Conservation (phyloP, 768 basidiomycete genomes). For the Psilocybe cubensis region DNA sequence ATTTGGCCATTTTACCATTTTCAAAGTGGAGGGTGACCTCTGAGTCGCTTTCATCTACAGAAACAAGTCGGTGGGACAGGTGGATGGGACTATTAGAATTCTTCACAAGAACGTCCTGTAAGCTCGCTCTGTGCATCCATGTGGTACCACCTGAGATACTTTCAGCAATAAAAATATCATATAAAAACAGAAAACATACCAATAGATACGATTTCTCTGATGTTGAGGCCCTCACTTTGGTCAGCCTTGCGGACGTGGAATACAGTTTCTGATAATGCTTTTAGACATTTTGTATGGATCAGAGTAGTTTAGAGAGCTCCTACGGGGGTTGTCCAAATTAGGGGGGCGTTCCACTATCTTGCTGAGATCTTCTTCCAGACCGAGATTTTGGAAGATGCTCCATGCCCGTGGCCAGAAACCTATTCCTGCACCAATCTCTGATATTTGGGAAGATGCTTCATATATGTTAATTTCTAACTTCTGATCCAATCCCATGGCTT, state of each 20-base stretch:
- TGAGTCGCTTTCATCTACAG: slow-evolving; percentile 27
- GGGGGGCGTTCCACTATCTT: slow-evolving; percentile 19
- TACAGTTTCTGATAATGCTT: slow-evolving; percentile 10
- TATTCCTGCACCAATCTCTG: slow-evolving; percentile 50
- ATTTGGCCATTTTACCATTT: slow-evolving; percentile 35
- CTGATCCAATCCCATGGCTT: slow-evolving; percentile 18
- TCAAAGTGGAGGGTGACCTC: slow-evolving; percentile 36
- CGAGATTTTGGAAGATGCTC: slow-evolving; percentile 41
- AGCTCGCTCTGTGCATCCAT: slow-evolving; percentile 40
- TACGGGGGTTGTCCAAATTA: slow-evolving; percentile 19
- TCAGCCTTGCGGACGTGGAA: slow-evolving; percentile 36
- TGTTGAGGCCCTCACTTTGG: slow-evolving; percentile 31
- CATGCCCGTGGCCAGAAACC: slow-evolving; percentile 42
- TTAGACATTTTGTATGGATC: not conserved
- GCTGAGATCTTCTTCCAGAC: slow-evolving; percentile 29
- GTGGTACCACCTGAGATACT: slow-evolving; percentile 27
- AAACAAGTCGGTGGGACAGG: slow-evolving; percentile 37
- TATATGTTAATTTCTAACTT: slow-evolving; percentile 41
- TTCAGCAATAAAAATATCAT: not conserved
- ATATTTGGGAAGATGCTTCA: slow-evolving; percentile 41
- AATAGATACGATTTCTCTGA: slow-evolving; percentile 26
- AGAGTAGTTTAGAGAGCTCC: no score
- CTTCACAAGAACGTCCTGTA: slow-evolving; percentile 34
- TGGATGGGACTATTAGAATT: slow-evolving; percentile 35
- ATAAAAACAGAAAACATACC: slow-evolving; percentile 12